phyloP scores from a whole-genome alignment of 495 filamentous ascomycete genomes.

The Chaetomium tenue region DNA sequence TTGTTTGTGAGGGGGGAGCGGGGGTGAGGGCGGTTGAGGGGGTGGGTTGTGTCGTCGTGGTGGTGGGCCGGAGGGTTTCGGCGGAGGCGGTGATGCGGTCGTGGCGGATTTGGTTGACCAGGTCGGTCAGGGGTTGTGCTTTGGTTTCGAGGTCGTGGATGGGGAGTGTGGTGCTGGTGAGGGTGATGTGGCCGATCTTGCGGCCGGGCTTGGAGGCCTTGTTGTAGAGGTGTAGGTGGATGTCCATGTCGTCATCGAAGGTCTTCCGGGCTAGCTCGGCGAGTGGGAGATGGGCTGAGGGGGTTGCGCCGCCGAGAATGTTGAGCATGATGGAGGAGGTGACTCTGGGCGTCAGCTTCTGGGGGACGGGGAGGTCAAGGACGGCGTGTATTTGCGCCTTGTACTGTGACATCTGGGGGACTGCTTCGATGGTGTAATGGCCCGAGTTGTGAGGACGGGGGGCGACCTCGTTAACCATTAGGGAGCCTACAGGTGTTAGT shows the following conservation, averaged over 20 bases:
- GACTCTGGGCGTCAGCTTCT: slow-evolving; percentile 58
- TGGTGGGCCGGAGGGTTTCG: slow-evolving; percentile 33
- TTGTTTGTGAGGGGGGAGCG: not conserved
- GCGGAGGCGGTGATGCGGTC: slow-evolving; percentile 46
- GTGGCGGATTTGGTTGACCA: slow-evolving; percentile 62
- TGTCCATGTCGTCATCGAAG: slow-evolving; percentile 50
- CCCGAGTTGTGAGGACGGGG: slow-evolving; percentile 94
- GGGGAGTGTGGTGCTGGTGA: slow-evolving; percentile 60
- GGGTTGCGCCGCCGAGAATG: slow-evolving; percentile 75
- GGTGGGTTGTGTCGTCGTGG: slow-evolving; percentile 31
- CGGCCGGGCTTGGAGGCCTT: slow-evolving; percentile 83
- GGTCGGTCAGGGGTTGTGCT: slow-evolving; percentile 64
- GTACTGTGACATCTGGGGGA: slow-evolving; percentile 80
- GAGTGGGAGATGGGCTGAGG: slow-evolving; percentile 67
- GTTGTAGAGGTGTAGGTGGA: slow-evolving; percentile 80
- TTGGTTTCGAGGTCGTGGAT: slow-evolving; percentile 69
- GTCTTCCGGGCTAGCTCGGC: slow-evolving; percentile 61
- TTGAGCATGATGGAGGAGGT: slow-evolving; percentile 88
- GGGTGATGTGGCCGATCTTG: slow-evolving; percentile 93
- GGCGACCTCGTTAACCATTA: slow-evolving; percentile 92
- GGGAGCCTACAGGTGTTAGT: slow-evolving; percentile 40
- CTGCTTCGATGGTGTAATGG: slow-evolving; percentile 95
- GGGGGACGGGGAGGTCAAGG: slow-evolving; percentile 69
- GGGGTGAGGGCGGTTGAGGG: not conserved
- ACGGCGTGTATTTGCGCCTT: slow-evolving; percentile 87